Percentiles rank a stretch among this genome's conserved stretches.
phyloP scores from a whole-genome alignment of 495 filamentous ascomycete genomes.

The Daldinia bambusicola region DNA sequence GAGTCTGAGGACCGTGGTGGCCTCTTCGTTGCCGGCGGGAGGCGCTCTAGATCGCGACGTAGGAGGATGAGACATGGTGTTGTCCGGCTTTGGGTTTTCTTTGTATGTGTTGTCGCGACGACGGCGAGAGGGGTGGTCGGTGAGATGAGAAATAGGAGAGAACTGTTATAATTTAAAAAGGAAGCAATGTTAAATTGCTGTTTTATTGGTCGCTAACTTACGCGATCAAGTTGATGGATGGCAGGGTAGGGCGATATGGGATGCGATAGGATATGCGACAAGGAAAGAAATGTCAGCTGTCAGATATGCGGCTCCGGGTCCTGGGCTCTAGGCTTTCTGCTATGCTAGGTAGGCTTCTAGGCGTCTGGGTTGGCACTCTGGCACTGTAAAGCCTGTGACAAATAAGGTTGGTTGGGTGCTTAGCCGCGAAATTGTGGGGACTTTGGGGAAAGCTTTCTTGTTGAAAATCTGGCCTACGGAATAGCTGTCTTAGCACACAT shows the following conservation, averaged over 20 bases:
- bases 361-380: too few species aligned
- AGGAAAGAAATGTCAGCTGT: conserved; percentile 31
- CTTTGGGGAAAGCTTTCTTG: conserved; percentile 16
- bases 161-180: neutral
- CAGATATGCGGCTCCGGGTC: conserved; percentile 33
- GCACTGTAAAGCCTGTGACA: conserved; percentile 20
- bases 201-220: conserved; percentile 16
- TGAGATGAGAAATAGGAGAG: neutral
- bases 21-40: conserved; percentile 87
- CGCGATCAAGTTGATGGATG: conserved; percentile 7
- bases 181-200: conserved; percentile 1
- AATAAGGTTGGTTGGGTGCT: conserved; percentile 20
- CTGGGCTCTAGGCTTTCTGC: neutral
- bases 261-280: conserved; percentile 27
- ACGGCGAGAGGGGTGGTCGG: neutral
- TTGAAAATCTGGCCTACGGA: conserved; percentile 7
- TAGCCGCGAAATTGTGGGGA: conserved; percentile 18
- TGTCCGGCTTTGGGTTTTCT: neutral
- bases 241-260: neutral
- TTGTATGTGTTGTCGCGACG: conserved; percentile 1
- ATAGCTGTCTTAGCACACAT: neutral
- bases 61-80: conserved; percentile 51
- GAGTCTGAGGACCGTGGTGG: conserved; percentile 79
- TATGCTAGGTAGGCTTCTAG: too few species aligned
- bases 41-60: conserved; percentile 78